Evolutionary conservation across 805 yeast species (phyloP).

Genomic region (Sungouiozyma ichnusensis): DNA sequence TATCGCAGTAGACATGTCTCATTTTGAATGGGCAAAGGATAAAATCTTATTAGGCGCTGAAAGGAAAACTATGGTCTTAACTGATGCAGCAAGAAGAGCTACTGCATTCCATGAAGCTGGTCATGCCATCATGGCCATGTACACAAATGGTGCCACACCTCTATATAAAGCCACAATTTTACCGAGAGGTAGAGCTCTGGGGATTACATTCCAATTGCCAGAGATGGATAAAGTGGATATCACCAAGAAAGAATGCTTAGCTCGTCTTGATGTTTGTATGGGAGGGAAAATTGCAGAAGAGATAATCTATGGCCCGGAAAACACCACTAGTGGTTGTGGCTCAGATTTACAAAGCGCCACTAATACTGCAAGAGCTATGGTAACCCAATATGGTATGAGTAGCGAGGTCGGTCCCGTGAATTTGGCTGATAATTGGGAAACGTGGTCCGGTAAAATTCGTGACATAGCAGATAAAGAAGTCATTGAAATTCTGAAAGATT

Average conservation of each 20-base stretch:
- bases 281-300: constrained; percentile 99
- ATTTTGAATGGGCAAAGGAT: constrained; percentile 98
- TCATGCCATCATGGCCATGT: constrained; percentile 96
- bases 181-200: constrained; percentile 94
- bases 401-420: constrained; percentile 87
- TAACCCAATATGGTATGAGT: constrained; percentile 93
- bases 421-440: constrained; percentile 83
- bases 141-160: constrained; percentile 87
- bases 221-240: constrained; percentile 96
- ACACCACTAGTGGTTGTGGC: constrained; percentile 92
- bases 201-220: constrained; percentile 94
- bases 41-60: constrained; percentile 97
- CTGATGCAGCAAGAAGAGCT: constrained; percentile 85
- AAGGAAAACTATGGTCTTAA: constrained; percentile 92
- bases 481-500: constrained; percentile 55
- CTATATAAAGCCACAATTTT: constrained; percentile 92
- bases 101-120: constrained; percentile 99
- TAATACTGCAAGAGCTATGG: constrained; percentile 90
- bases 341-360: constrained; percentile 88
- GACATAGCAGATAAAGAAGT: constrained; percentile 92
- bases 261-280: constrained; percentile 94
- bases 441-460: constrained; percentile 84
- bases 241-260: constrained; percentile 80
- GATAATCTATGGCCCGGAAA: constrained; percentile 77
- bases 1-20: constrained; percentile 76